Evolutionary conservation across 2,329 filamentous ascomycete genomes (phyloP).

Genomic region (Ophiosphaerella korrae): DNA sequence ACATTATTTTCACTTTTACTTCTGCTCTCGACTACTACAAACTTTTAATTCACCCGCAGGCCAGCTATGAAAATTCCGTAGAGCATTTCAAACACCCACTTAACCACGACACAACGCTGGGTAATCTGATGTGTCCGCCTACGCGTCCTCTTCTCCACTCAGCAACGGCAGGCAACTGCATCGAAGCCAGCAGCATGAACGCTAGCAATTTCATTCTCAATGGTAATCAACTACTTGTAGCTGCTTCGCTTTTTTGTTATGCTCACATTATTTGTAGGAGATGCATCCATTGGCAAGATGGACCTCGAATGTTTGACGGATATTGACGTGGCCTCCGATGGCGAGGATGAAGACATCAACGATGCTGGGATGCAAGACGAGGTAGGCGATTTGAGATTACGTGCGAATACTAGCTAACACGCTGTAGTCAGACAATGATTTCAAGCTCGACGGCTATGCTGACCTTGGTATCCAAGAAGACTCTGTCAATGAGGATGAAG

Average conservation of each 20-base stretch:
- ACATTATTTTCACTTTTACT: not conserved
- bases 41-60: not conserved
- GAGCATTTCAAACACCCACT: not conserved
- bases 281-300: slow-evolving; percentile 9
- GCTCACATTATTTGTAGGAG: slow-evolving; percentile 12
- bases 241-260: not conserved
- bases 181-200: slow-evolving; percentile 13
- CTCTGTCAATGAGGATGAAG: not conserved
- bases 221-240: slow-evolving; percentile 9
- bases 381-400: slow-evolving; percentile 2
- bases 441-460: slow-evolving; percentile 23
- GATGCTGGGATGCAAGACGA: slow-evolving; percentile 4
- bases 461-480: slow-evolving; percentile 10
- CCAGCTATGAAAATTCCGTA: not conserved
- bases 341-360: slow-evolving; percentile 11
- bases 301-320: slow-evolving; percentile 7
- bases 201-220: slow-evolving; percentile 18
- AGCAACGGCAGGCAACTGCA: not conserved
- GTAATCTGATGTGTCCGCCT: not conserved
- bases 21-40: slow-evolving; percentile 9
- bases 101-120: not conserved
- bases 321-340: slow-evolving; percentile 6
- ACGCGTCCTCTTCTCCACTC: not conserved
- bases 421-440: slow-evolving; percentile 16
- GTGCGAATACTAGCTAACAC: slow-evolving; percentile 3